Percentiles rank a stretch among this genome's conserved stretches.
phyloP scores from a whole-genome alignment of 495 filamentous ascomycete genomes.

The Hypoxylon rickii region DNA sequence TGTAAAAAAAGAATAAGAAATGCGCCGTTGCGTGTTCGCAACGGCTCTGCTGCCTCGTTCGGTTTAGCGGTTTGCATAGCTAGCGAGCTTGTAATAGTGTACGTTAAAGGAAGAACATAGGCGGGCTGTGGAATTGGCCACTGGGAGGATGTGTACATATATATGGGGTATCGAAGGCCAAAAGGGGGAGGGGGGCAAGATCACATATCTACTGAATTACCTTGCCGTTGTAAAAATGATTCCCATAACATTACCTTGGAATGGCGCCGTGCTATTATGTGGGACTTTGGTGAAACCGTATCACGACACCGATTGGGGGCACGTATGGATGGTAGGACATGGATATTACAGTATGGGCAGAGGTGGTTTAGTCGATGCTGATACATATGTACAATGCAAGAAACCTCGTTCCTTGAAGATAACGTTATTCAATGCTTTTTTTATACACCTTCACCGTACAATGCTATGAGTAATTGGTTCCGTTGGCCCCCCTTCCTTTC shows the following conservation, averaged over 20 bases:
- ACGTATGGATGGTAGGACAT: too few species aligned
- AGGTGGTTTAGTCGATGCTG: too few species aligned
- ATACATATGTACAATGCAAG: slow-evolving; percentile 15
- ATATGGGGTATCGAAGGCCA: not conserved
- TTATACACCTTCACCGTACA: slow-evolving; percentile 31
- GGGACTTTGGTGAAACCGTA: too few species aligned
- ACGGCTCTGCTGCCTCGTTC: not conserved
- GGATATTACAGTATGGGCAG: too few species aligned
- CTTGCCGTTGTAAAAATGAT: too few species aligned
- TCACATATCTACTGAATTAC: too few species aligned
- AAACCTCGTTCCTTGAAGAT: not conserved
- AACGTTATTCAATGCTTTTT: slow-evolving; percentile 26
- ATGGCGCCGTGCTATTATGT: too few species aligned
- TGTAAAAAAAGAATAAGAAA: not conserved
- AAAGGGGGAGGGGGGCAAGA: not conserved
- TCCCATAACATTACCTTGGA: too few species aligned
- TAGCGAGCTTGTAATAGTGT: slow-evolving; percentile 8
- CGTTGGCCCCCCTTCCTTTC: slow-evolving; percentile 3
- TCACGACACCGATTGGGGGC: too few species aligned
- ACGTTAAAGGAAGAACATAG: slow-evolving; percentile 10
- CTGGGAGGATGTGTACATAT: not conserved
- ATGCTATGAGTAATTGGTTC: too few species aligned
- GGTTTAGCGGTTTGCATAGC: not conserved
- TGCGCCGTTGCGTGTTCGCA: not conserved
- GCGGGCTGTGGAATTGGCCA: not conserved